Base-by-base conservation (phyloP, 2,329 filamentous ascomycete genomes). In the Zalaria sp. region DNA sequence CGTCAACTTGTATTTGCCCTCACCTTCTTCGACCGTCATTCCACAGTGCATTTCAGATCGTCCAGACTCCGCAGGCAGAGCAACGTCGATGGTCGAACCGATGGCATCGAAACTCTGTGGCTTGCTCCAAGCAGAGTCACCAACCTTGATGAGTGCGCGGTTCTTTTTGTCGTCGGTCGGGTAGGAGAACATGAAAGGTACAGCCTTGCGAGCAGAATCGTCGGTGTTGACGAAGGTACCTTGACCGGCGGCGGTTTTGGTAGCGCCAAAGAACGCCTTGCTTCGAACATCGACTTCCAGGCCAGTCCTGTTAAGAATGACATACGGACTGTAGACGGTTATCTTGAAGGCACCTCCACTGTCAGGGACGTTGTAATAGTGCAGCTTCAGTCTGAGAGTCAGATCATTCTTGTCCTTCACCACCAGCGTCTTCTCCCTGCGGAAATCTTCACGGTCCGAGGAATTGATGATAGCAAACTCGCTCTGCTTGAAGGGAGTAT, bases 401-500 rank as follows among this genome's bases (percentile, higher is more conserved):
- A 93, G 71, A 27, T 84, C 84, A 48, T 85, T 79, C 6, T 83
- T 79, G 55, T 98, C 91, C 56, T 89, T 93, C 54, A 93, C 80
- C 8, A 82, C 70, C 4, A 98, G 61, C 1, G 71, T 77, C 47
- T 79, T 75, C 60, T 98, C 91, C 51, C 83, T 82, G 40, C 79
- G 77, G 67, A 94, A 96, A 54, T 95, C 89, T 49, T 89, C 83
- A 39, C 85, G 79, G 44, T 78, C 77, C 42, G 83, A 88, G 3
- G 88, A 81, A 56, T 98, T 98, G 67, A 98, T 89, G 53, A 98
- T 93, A 25, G 88, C 81, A 63, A 96, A 98, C 48, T 98, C 91
- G 64, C 91, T 96, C 11, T 87, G 75, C 56, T 87, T 93, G 71
- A 93, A 95, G 1, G 83, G 78, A 0, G 87, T 95, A 56, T 98